A percentile compares a stretch with the other conserved stretches of the same genome.
Conservation (phyloP, 805 yeast species). For the Clavispora vitiphila region DNA sequence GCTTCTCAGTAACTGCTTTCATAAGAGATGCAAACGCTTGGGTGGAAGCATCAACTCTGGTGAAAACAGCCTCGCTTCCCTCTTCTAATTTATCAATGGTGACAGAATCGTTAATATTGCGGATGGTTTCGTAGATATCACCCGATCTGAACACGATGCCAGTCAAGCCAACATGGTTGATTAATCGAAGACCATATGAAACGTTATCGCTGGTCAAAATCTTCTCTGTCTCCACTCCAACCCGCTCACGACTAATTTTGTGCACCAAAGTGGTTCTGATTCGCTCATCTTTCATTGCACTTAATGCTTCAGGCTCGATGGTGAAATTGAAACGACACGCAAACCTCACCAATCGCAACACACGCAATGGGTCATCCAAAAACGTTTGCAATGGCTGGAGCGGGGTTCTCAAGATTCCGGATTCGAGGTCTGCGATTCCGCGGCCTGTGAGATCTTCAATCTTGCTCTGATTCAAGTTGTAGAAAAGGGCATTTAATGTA, state of each 20-base stretch:
- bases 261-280: constrained; percentile 55
- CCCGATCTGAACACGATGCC: constrained; percentile 51
- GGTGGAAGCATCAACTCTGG: constrained; percentile 20
- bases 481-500: constrained; percentile 87
- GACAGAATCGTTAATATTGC: constrained; percentile 13
- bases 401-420: constrained; percentile 82
- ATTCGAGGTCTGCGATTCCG: constrained; percentile 68
- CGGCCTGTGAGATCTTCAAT: constrained; percentile 82
- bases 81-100: constrained; percentile 14
- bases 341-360: constrained; percentile 78
- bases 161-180: constrained; percentile 51
- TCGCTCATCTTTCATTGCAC: constrained; percentile 58
- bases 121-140: constrained; percentile 14
- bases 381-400: constrained; percentile 81
- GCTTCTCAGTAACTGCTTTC: background rate
- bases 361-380: constrained; percentile 89
- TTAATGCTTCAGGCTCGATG: constrained; percentile 53
- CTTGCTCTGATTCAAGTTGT: constrained; percentile 59
- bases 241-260: constrained; percentile 85
- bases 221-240: constrained; percentile 81
- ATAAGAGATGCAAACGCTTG: constrained; percentile 18
- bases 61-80: constrained; percentile 9
- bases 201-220: constrained; percentile 64
- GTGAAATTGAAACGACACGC: constrained; percentile 71
- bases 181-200: constrained; percentile 53